Conservation (phyloP, 257 asterid species). For the Petunia secreta region DNA sequence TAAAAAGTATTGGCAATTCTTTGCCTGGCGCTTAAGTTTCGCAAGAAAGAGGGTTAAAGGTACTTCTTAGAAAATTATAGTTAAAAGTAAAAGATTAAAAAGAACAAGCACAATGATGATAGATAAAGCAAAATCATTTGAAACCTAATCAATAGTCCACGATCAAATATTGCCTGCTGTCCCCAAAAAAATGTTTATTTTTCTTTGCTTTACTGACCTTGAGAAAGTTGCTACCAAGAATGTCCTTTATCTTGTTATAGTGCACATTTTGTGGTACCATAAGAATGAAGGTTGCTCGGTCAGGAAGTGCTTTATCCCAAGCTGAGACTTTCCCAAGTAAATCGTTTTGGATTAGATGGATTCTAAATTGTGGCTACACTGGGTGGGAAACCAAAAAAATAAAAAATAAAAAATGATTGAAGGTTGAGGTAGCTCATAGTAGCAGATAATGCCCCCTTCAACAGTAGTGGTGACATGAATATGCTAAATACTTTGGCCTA, state of each 20-base stretch:
- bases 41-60: slow-evolving; percentile 4
- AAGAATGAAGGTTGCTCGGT: background rate
- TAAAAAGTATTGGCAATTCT: slow-evolving; percentile 4
- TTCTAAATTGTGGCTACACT: no score
- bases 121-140: slow-evolving; percentile 53
- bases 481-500: background rate
- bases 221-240: slow-evolving; percentile 1
- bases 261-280: background rate
- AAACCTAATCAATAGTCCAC: slow-evolving; percentile 36
- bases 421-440: background rate
- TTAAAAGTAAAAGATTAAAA: slow-evolving; percentile 47
- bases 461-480: background rate
- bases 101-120: slow-evolving; percentile 53
- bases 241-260: slow-evolving; percentile 4
- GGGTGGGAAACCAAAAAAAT: no score
- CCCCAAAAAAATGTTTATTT: slow-evolving; percentile 25
- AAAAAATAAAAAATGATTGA: no score
- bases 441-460: background rate
- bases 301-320: background rate
- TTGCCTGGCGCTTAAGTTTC: slow-evolving; percentile 23
- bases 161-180: background rate
- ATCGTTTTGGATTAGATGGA: no score
- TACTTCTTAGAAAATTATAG: slow-evolving; percentile 33
- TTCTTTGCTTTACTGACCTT: slow-evolving; percentile 34
- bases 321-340: no score